Evolutionary conservation across 1,284 basidiomycete genomes (phyloP).

Genomic region (Caloboletus firmus): DNA sequence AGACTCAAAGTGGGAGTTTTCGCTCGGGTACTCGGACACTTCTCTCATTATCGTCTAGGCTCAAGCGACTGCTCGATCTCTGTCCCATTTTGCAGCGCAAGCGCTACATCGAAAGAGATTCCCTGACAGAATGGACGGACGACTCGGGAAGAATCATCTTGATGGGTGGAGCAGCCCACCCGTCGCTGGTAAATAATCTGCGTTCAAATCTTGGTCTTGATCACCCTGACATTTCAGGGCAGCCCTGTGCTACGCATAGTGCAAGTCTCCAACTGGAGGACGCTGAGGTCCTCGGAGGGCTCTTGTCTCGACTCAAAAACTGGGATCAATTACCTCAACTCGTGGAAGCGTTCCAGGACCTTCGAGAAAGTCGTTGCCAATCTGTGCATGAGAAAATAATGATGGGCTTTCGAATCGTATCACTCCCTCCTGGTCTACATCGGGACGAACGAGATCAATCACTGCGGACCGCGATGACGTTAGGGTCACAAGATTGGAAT

Average conservation of each 20-base stretch:
- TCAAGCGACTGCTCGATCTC: slow-evolving; percentile 18
- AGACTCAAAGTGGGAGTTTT: slow-evolving; percentile 15
- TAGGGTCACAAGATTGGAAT: slow-evolving; percentile 16
- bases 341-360: slow-evolving; percentile 41
- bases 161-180: slow-evolving; percentile 45
- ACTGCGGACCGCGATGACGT: slow-evolving; percentile 14
- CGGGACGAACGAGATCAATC: slow-evolving; percentile 17
- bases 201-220: neutral
- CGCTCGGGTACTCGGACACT: neutral
- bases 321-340: slow-evolving; percentile 39
- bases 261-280: slow-evolving; percentile 36
- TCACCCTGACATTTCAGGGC: slow-evolving; percentile 2
- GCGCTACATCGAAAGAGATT: slow-evolving; percentile 6
- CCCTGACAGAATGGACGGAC: slow-evolving; percentile 34
- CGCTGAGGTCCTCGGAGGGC: slow-evolving; percentile 43
- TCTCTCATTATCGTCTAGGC: slow-evolving; percentile 7
- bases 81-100: slow-evolving; percentile 14
- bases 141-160: slow-evolving; percentile 37
- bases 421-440: slow-evolving; percentile 15
- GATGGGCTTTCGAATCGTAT: slow-evolving; percentile 12
- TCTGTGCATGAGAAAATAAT: slow-evolving; percentile 16
- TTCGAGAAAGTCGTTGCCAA: slow-evolving; percentile 34
- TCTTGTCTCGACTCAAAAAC: slow-evolving; percentile 42
- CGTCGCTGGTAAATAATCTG: slow-evolving; percentile 31
- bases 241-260: slow-evolving; percentile 34